Evolutionary conservation across 2,329 filamentous ascomycete species (phyloP).

Genomic region (Phialophora verrucosa): DNA sequence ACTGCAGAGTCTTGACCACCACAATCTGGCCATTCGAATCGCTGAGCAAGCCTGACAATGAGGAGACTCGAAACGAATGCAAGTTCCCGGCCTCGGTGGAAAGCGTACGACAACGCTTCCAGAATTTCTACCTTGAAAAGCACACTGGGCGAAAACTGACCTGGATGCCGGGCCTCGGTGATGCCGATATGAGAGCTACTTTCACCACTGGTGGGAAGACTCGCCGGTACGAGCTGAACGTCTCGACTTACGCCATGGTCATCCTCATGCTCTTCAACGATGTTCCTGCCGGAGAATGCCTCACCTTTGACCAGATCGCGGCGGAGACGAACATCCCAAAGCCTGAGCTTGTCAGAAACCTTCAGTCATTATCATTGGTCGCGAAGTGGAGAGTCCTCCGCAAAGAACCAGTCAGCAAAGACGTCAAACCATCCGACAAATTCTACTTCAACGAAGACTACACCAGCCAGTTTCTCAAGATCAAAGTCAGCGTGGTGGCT

Average conservation of each 20-base stretch:
- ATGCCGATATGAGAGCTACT: conserved; percentile 82
- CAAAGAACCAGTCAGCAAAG: conserved; percentile 80
- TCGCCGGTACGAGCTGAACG: conserved; percentile 84
- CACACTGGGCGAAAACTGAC: conserved; percentile 87
- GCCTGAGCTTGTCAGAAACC: conserved; percentile 73
- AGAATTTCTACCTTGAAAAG: conserved; percentile 84
- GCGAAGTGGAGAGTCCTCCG: conserved; percentile 80
- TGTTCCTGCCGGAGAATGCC: conserved; percentile 56
- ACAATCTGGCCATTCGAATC: conserved; percentile 95
- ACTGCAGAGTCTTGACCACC: conserved; percentile 83
- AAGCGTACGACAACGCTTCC: conserved; percentile 79
- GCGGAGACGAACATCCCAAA: conserved; percentile 77
- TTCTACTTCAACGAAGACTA: conserved; percentile 86
- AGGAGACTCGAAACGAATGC: conserved; percentile 61
- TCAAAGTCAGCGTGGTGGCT: conserved; percentile 85
- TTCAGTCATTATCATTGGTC: conserved; percentile 81
- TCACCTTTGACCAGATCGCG: conserved; percentile 79
- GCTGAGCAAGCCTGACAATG: conserved; percentile 67
- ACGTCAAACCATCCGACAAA: conserved; percentile 74
- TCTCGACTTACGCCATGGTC: conserved; percentile 90
- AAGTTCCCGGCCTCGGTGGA: conserved; percentile 77
- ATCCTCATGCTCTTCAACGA: conserved; percentile 90
- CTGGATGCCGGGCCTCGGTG: conserved; percentile 79
- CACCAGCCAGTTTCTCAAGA: conserved; percentile 79
- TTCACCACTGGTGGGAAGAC: conserved; percentile 76